Evolutionary conservation across 306 rosid species (phyloP), one percentile per base, ranked within the genome.

Genomic region (Hippophae rhamnoides): DNA sequence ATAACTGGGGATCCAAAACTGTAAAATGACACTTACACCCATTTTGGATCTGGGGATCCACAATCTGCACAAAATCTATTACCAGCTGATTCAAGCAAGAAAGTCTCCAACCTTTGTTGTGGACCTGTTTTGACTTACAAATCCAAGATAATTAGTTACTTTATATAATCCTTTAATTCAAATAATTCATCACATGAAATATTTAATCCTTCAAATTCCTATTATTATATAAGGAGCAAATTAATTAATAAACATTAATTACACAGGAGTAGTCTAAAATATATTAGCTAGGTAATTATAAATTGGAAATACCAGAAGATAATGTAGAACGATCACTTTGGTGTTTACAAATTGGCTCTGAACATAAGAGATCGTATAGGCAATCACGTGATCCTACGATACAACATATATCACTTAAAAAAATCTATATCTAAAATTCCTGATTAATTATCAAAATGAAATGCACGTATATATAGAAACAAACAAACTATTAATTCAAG

Each of bases 1-100:
- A 13, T 47, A 47, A 59, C 2, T 11, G 12, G 52, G 58, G 42
- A 5, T 61, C 10, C 31, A 46, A 13, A 48, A 41, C 61, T 1
- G 6, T 63, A 58, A 52, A 40, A 41, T 10, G 67, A 73, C 26
- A 74, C 95, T 81, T 85, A 87, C 98, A 83, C 93, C 98, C 98
- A 92, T 87, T 83, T 87, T 47, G 98, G 98, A 51, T 85, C 94
- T 23, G 87, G 86, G 65, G 96, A 69, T 59, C 89, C 96, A 66
- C 98, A 92, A 69, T 92, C 98, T 57, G 98, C 96, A 18, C 98
- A 92, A 47, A 41, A 56, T 62, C 47, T 73, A 70, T 92, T 92
- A 38, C 82, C 81, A 11, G 75, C 23, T 18, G 23, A 57, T 66
- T 82, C 82, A 47, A 57, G 62, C 82, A 74, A 60, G 54, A 92